Evolutionary conservation across 345 rosid species (phyloP), one percentile per base, ranked within the genome.

Genomic region (Brassica juncea): DNA sequence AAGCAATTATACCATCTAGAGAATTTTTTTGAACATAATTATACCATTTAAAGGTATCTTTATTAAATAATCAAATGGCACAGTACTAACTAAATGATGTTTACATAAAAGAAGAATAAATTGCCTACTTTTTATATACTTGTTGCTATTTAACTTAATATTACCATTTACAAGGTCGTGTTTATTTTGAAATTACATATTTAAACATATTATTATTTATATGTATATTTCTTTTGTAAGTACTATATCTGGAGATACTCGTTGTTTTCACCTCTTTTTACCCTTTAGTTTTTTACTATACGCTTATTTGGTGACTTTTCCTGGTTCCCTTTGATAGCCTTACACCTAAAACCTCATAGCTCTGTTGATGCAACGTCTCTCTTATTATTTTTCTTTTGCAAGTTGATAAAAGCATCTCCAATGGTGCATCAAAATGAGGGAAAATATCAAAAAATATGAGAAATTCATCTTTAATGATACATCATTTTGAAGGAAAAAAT

Each of bases 361-460:
- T 52, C 77, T 52, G 73, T 78, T 78, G 77, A 72, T 78, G 77
- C 82, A 78, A 78, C 73, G 66, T 78, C 82, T 72, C 67, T 72
- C 37, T 52, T 35, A 3, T 59, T 28, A 9, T 68, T 16, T 59
- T 47, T 23, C 25, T 25, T 63, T 62, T 64, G 66, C 71, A 71
- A 71, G 44, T 77, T 54, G 71, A 35, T 19, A 19, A 19, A 19
- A 19, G 21, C 21, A 19, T 19, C 21, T 19, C 21, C 21, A 19
- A 19, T 19, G 21, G 21, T 19, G 21, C 21, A 19, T 19, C 21
- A 19, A 19, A 19, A 19, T 1, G 21, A 19, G 21, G 21, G 21
- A 19, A 19, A 19, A 19, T 1, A 19, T 19, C 0, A 19, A 19
- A 19, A 19, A 19, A 19, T 19, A 19, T 0, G 21, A 19, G 21